Conservation (phyloP, 2,329 filamentous ascomycete genomes). For the Claviceps humidiphila region DNA sequence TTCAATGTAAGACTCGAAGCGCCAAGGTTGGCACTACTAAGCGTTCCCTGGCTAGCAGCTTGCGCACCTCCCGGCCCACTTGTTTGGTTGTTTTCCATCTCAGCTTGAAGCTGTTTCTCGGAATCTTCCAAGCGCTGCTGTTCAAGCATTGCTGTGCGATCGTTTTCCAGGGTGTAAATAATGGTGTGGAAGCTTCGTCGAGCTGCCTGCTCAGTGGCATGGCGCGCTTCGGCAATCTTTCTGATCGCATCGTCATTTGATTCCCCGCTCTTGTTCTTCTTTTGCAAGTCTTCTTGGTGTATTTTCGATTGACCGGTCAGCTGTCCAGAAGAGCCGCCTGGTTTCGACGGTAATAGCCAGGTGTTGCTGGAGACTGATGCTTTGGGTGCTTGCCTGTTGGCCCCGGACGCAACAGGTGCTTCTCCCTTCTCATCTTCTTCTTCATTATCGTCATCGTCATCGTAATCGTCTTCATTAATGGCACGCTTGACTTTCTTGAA, state of each 20-base stretch:
- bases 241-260: constrained; percentile 69
- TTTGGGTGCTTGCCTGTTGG: constrained; percentile 36
- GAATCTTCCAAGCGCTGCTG: constrained; percentile 95
- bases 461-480: constrained; percentile 78
- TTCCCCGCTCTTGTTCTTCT: constrained; percentile 49
- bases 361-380: constrained; percentile 40
- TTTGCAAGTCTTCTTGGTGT: constrained; percentile 31
- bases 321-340: constrained; percentile 51
- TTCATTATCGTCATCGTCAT: constrained; percentile 77
- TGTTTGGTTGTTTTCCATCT: constrained; percentile 59
- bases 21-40: constrained; percentile 88
- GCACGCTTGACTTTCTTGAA: constrained; percentile 63
- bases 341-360: constrained; percentile 57
- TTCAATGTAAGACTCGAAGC: constrained; percentile 93
- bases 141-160: constrained; percentile 91
- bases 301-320: constrained; percentile 37
- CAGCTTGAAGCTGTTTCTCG: constrained; percentile 88
- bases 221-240: constrained; percentile 83
- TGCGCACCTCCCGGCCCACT: constrained; percentile 32
- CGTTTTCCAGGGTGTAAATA: constrained; percentile 91
- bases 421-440: constrained; percentile 50
- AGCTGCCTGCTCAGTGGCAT: constrained; percentile 77
- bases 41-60: constrained; percentile 64
- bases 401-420: constrained; percentile 32
- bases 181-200: constrained; percentile 84